Percentiles rank a stretch among this genome's conserved stretches.
Evolutionary conservation across 805 yeast species (phyloP).

Genomic region (Osmozyma mogii): DNA sequence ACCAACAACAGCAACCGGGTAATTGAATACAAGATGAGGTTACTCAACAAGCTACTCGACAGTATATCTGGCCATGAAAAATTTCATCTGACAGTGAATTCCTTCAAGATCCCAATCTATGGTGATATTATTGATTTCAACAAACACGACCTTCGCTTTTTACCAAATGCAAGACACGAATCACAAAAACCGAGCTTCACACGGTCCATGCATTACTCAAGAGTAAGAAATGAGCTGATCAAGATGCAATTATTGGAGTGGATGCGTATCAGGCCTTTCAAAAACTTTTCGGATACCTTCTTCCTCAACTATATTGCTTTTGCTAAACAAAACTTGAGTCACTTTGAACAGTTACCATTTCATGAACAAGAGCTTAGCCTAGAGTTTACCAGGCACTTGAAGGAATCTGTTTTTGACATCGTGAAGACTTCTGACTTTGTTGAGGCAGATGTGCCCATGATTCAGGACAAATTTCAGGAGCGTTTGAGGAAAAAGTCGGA

Average conservation of each 20-base stretch:
- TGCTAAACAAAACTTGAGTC: slow-evolving; percentile 5
- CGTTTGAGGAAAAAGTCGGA: slow-evolving; percentile 1
- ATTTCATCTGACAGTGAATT: background rate
- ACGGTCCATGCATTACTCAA: slow-evolving; percentile 1
- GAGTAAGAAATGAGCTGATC: slow-evolving; percentile 4
- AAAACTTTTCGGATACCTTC: slow-evolving; percentile 18
- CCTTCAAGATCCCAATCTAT: slow-evolving; percentile 5
- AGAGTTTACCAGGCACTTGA: slow-evolving; percentile 14
- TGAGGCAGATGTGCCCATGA: slow-evolving; percentile 7
- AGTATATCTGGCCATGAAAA: slow-evolving; percentile 1
- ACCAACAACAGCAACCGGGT: slow-evolving; percentile 3
- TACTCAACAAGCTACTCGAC: slow-evolving; percentile 3
- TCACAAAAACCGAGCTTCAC: slow-evolving; percentile 1
- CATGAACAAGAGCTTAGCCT: slow-evolving; percentile 12
- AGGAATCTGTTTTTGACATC: slow-evolving; percentile 14
- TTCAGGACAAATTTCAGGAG: slow-evolving; percentile 3
- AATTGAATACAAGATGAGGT: slow-evolving; percentile 2
- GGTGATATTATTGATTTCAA: slow-evolving; percentile 32
- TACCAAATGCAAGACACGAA: slow-evolving; percentile 2
- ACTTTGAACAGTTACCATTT: slow-evolving; percentile 5
- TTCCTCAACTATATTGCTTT: slow-evolving; percentile 9
- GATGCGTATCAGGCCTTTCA: slow-evolving; percentile 31
- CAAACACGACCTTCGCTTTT: slow-evolving; percentile 27
- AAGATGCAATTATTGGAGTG: slow-evolving; percentile 27
- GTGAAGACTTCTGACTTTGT: slow-evolving; percentile 14